Base-by-base conservation (phyloP, 164 flowering plant species). In the Brasenia schreberi region DNA sequence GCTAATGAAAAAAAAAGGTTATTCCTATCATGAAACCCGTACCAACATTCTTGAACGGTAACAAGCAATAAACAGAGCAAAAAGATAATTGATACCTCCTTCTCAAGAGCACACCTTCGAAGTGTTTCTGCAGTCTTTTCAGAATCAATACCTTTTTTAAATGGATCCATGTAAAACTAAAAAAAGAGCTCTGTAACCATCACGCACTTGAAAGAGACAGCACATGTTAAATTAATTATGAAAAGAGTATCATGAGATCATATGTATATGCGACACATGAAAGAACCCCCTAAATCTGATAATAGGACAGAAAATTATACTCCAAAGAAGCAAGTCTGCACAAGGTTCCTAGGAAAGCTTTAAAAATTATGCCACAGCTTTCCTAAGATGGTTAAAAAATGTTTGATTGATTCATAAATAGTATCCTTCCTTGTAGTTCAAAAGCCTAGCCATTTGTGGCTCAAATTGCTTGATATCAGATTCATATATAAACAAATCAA, bases 41-140 rank as follows among this genome's bases (percentile, higher is more conserved):
- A 49, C 56, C 56, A 49, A 49, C 5, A 4, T 9, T 49, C 16
- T 3, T 49, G 16, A 49, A 14, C 16, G 2, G 4, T 49, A 49
- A 49, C 56, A 9, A 49, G 3, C 56, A 49, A 49, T 9, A 9
- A 49, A 9, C 9, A 49, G 56, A 49, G 16, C 4, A 49, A 49
- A 9, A 14, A 9, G 4, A 11, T 11, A 10, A 61, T 11, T 10
- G 62, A 39, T 83, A 91, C 97, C 85, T 87, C 97, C 68, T 89
- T 85, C 70, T 95, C 99, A 69, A 49, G 79, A 49, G 96, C 96
- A 83, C 90, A 92, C 81, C 96, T 85, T 81, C 97, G 79, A 76
- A 92, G 97, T 67, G 80, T 79, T 74, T 95, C 96, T 61, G 90
- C 84, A 79, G 66, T 82, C 72, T 70, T 86, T 52, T 72, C 88